Conservation (phyloP, 2,329 filamentous ascomycete genomes). For the Orbilia oligospora region DNA sequence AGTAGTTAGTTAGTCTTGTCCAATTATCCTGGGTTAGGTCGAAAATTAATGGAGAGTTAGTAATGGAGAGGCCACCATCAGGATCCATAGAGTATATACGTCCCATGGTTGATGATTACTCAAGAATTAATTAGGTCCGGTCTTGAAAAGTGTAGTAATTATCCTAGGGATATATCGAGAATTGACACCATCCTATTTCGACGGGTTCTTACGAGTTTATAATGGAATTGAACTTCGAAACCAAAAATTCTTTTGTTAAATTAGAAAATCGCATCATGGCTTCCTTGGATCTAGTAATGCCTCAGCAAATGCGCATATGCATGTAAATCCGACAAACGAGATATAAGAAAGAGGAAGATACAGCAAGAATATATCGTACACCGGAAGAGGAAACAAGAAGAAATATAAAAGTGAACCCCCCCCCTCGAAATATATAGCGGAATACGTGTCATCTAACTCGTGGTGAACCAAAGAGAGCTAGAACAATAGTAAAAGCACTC, state of each 20-base stretch:
- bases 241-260: conserved; percentile 39
- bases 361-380: conserved; percentile 54
- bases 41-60: no score
- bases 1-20: no score
- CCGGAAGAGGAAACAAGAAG: conserved; percentile 31
- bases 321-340: conserved; percentile 16
- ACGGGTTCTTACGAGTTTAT: no score
- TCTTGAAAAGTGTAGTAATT: no score
- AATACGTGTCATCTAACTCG: conserved; percentile 25
- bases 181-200: no score
- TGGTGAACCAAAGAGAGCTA: background rate
- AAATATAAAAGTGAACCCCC: conserved; percentile 8
- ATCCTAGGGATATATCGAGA: no score
- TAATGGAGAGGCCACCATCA: no score
- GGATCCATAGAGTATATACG: no score
- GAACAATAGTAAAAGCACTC: conserved; percentile 10
- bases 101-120: no score
- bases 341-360: conserved; percentile 18
- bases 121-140: no score
- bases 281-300: conserved; percentile 40
- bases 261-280: conserved; percentile 38
- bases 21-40: no score
- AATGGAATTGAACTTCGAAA: background rate
- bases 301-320: conserved; percentile 39
- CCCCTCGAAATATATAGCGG: conserved; percentile 37